A percentile compares a stretch with the other conserved stretches of the same genome.
Conservation (phyloP, 768 basidiomycete genomes). For the Nidula microcarpa region DNA sequence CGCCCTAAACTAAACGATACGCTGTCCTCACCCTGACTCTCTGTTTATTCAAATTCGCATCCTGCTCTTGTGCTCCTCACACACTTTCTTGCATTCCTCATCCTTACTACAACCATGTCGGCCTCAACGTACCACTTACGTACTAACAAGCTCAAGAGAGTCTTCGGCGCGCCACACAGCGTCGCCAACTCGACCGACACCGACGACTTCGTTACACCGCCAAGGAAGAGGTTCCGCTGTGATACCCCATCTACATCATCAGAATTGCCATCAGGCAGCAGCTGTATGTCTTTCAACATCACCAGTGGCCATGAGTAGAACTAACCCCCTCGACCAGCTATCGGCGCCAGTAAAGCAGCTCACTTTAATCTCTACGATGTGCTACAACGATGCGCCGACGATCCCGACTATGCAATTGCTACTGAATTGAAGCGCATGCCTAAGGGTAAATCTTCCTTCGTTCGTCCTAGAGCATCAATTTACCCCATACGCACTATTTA, state of each 20-base stretch:
- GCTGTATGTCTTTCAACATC: slow-evolving; percentile 1
- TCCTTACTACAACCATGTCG: not conserved
- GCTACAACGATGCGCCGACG: slow-evolving; percentile 10
- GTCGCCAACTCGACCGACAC: slow-evolving; percentile 25
- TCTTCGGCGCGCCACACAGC: slow-evolving; percentile 10
- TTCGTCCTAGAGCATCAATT: not conserved
- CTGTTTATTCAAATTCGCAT: too few relatives aligned
- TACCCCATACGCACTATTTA: not conserved
- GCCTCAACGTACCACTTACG: not conserved
- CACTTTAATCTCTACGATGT: not conserved
- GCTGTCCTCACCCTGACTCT: too few relatives aligned
- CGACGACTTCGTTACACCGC: slow-evolving; percentile 19
- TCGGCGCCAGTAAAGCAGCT: not conserved
- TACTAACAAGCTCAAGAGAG: not conserved
- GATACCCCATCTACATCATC: slow-evolving; percentile 8
- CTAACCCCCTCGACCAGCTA: not conserved
- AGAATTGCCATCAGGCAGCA: slow-evolving; percentile 7
- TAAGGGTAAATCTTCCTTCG: slow-evolving; percentile 3
- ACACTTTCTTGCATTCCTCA: not conserved
- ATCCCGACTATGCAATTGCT: slow-evolving; percentile 12
- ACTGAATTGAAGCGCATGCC: slow-evolving; percentile 19
- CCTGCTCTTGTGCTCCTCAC: too few relatives aligned
- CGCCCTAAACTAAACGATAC: too few relatives aligned
- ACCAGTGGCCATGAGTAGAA: not conserved
- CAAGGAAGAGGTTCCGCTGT: slow-evolving; percentile 18